A percentile compares a stretch with the other conserved stretches of the same genome.
phyloP scores from a whole-genome alignment of 2,329 filamentous ascomycete genomes.

The Knoxdaviesia proteae region DNA sequence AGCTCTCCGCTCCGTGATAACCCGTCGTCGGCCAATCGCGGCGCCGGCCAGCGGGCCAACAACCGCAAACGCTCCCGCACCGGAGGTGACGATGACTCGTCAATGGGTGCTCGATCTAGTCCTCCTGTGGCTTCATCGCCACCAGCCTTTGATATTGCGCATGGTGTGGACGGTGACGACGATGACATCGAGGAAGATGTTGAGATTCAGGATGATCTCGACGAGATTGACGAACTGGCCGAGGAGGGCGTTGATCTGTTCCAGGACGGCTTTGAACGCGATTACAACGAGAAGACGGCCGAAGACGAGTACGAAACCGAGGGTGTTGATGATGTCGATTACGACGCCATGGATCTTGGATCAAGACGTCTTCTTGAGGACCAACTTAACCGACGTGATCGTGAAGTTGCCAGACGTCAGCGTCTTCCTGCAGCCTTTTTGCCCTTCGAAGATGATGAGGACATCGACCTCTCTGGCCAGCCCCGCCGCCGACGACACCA shows the following conservation, averaged over 20 bases:
- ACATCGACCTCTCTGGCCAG: constrained; percentile 69
- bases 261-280: constrained; percentile 49
- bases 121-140: constrained; percentile 48
- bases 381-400: constrained; percentile 52
- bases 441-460: constrained; percentile 62
- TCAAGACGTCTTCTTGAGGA: constrained; percentile 50
- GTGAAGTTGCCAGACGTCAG: constrained; percentile 45
- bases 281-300: constrained; percentile 43
- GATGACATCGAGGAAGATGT: constrained; percentile 54
- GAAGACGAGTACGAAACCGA: constrained; percentile 45
- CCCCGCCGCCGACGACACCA: constrained; percentile 67
- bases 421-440: constrained; percentile 54
- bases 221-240: constrained; percentile 62
- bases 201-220: constrained; percentile 50
- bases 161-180: constrained; percentile 43
- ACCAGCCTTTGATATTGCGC: constrained; percentile 40
- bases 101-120: constrained; percentile 29
- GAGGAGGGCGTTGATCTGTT: constrained; percentile 69
- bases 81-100: constrained; percentile 27
- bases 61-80: constrained; percentile 32
- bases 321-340: constrained; percentile 64
- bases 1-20: constrained; percentile 70
- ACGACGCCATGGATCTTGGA: constrained; percentile 45
- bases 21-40: constrained; percentile 68
- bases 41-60: constrained; percentile 27